These are phyloP conservation scores for Linnemannia exigua DNA, from an alignment of 192 early-diverging fungal species.

Conservation along the genomic window DNA sequence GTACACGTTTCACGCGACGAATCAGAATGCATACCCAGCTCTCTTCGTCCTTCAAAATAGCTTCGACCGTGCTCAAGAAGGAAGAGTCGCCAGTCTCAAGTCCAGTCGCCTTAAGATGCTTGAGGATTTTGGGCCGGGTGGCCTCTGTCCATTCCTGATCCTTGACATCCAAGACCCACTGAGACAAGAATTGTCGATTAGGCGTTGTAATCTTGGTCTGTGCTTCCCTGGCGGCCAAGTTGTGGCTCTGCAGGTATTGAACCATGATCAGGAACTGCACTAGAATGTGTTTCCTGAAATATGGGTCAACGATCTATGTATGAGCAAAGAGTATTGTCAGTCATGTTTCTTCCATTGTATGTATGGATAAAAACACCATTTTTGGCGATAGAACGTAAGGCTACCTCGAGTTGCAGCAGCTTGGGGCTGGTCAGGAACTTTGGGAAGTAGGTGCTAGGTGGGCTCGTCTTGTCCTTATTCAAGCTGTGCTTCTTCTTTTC, in stretches of 20 bases:
- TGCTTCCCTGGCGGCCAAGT: slow-evolving; percentile 57
- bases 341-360: neutral
- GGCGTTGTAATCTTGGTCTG: slow-evolving; percentile 62
- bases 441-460: slow-evolving; percentile 65
- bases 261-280: slow-evolving; percentile 91
- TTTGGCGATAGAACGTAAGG: neutral
- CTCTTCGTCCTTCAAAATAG: slow-evolving; percentile 79
- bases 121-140: slow-evolving; percentile 59
- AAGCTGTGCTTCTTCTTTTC: slow-evolving; percentile 30
- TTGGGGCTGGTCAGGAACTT: slow-evolving; percentile 82
- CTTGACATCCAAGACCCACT: slow-evolving; percentile 51
- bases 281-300: slow-evolving; percentile 89
- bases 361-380: neutral
- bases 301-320: slow-evolving; percentile 79
- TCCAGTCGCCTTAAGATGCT: slow-evolving; percentile 65
- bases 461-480: neutral
- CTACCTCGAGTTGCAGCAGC: slow-evolving; percentile 81
- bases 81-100: slow-evolving; percentile 67
- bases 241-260: slow-evolving; percentile 76
- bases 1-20: neutral
- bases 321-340: neutral
- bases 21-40: slow-evolving; percentile 73
- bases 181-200: slow-evolving; percentile 71
- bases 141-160: slow-evolving; percentile 71
- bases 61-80: slow-evolving; percentile 76